These are phyloP conservation scores for Fraxinus cuspidata DNA, from an alignment of 257 asterid species.

Conservation along the genomic window DNA sequence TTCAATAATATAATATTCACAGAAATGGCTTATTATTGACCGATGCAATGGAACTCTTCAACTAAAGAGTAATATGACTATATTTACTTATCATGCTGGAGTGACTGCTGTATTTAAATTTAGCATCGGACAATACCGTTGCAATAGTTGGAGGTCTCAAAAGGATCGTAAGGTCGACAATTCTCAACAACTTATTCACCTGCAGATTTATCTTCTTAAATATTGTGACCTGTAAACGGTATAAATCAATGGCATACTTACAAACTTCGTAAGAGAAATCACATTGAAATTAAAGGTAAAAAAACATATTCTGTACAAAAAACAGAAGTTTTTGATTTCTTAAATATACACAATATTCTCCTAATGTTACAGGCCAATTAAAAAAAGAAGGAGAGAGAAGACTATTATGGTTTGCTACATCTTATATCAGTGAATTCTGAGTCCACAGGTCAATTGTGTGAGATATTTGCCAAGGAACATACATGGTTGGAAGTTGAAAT, in stretches of 20 bases:
- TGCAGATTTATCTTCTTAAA: conserved; percentile 23
- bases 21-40: neutral
- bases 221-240: conserved; percentile 25
- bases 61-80: neutral
- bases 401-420: neutral
- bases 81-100: neutral
- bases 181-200: conserved; percentile 20
- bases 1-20: neutral
- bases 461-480: neutral
- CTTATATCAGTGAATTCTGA: no score
- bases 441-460: neutral
- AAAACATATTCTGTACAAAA: neutral
- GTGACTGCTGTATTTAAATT: neutral
- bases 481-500: neutral
- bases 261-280: neutral
- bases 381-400: neutral
- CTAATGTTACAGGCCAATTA: neutral
- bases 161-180: conserved; percentile 28
- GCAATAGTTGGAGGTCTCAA: conserved; percentile 49
- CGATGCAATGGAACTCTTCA: neutral
- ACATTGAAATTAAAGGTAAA: neutral
- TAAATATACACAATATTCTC: neutral
- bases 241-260: neutral
- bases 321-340: neutral
- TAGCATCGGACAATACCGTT: conserved; percentile 28